A percentile compares a stretch with the other conserved stretches of the same genome.
phyloP scores from a whole-genome alignment of 345 rosid genomes.

The Hibiscus tridactylites region DNA sequence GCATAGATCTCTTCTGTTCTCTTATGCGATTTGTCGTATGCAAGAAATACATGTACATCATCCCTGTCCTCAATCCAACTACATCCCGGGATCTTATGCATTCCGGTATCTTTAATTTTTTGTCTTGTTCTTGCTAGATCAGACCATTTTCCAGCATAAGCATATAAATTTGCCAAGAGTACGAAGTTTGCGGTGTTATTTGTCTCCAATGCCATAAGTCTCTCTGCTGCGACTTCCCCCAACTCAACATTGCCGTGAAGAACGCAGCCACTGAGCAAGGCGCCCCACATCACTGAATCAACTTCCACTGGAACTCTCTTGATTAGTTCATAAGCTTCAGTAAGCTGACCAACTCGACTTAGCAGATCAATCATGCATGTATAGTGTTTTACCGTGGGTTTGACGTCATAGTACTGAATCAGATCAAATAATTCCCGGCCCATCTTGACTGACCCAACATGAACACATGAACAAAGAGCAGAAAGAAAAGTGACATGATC shows the following conservation, averaged over 20 bases:
- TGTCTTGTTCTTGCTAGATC: slow-evolving; percentile 31
- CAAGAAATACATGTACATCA: slow-evolving; percentile 37
- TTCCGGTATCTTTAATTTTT: slow-evolving; percentile 25
- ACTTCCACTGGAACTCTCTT: slow-evolving; percentile 32
- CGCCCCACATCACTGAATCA: slow-evolving; percentile 51
- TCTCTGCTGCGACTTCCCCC: slow-evolving; percentile 41
- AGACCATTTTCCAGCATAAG: slow-evolving; percentile 43
- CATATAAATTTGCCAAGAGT: slow-evolving; percentile 45
- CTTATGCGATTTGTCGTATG: slow-evolving; percentile 37
- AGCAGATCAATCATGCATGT: slow-evolving; percentile 54
- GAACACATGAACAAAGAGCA: slow-evolving; percentile 45
- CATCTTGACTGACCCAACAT: slow-evolving; percentile 29
- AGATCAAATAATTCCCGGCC: slow-evolving; percentile 31
- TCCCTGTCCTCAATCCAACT: slow-evolving; percentile 42
- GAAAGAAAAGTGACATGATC: slow-evolving; percentile 54
- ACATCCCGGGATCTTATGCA: slow-evolving; percentile 50
- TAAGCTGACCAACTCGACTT: slow-evolving; percentile 38
- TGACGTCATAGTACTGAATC: slow-evolving; percentile 31
- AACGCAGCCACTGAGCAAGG: slow-evolving; percentile 42
- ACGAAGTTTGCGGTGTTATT: slow-evolving; percentile 39
- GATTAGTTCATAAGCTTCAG: slow-evolving; percentile 36
- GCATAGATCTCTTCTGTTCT: slow-evolving; percentile 30
- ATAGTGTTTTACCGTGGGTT: slow-evolving; percentile 39
- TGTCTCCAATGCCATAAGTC: slow-evolving; percentile 35
- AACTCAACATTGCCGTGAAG: slow-evolving; percentile 33